Evolutionary conservation across 2,329 filamentous ascomycete species (phyloP).

Genomic region (Colletotrichum agaves): DNA sequence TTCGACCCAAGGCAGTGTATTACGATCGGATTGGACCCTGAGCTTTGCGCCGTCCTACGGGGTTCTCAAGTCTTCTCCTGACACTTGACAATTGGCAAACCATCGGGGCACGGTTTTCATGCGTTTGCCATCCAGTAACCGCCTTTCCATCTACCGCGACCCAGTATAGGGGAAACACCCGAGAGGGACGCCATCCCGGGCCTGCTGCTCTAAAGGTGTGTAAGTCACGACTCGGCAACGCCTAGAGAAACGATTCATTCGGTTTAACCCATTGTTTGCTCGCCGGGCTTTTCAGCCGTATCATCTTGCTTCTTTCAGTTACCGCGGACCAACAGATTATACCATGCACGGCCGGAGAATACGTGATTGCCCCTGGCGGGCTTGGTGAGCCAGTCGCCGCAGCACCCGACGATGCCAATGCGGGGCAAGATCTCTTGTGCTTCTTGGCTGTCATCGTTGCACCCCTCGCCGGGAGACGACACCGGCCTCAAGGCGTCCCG

Average conservation of each 20-base stretch:
- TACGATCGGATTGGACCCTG: conserved; percentile 16
- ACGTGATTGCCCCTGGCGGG: conserved; percentile 31
- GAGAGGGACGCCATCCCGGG: conserved; percentile 19
- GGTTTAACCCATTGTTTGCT: conserved; percentile 5
- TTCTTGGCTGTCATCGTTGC: conserved; percentile 25
- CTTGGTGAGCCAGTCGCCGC: conserved; percentile 2
- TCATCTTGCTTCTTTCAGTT: neutral
- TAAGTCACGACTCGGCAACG: conserved; percentile 28
- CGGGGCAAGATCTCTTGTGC: conserved; percentile 29
- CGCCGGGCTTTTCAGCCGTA: neutral
- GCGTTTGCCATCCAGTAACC: conserved; percentile 15
- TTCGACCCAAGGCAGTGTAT: conserved; percentile 11
- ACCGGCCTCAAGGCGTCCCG: conserved; percentile 33
- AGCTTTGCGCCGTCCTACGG: conserved; percentile 18
- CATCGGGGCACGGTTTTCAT: conserved; percentile 19
- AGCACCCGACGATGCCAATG: conserved; percentile 16
- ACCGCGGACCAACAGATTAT: neutral
- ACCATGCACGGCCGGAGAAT: neutral
- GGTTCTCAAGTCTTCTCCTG: conserved; percentile 24
- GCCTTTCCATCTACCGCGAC: conserved; percentile 2
- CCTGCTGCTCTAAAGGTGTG: neutral
- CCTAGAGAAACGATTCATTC: conserved; percentile 15
- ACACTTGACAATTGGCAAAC: conserved; percentile 20
- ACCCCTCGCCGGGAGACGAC: conserved; percentile 29
- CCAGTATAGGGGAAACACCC: conserved; percentile 26